Base-by-base conservation (phyloP, 2,329 filamentous ascomycete species). In the Alternaria solani region DNA sequence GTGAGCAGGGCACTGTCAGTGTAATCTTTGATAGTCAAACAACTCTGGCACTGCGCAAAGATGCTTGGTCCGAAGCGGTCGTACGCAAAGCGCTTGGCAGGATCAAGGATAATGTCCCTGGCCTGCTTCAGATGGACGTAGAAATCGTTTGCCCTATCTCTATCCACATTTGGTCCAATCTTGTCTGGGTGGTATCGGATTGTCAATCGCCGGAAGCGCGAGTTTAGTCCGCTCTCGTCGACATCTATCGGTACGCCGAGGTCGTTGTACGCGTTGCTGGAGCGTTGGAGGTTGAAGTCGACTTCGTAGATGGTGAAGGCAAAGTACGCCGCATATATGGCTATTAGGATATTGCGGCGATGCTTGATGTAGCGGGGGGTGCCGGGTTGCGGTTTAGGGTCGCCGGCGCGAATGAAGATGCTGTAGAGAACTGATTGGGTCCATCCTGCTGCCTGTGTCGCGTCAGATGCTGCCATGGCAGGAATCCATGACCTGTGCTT, bases 241-340 rank as follows among this genome's bases (percentile, higher is more conserved):
- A 91, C 90, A 57, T 85, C 78, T 38, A 89, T 84, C 12, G 89
- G 83, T 0, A 97, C 86, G 36, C 88, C 88, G 0, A 99, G 86
- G 64, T 90, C 86, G 47, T 87, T 83, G 81, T 97, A 98, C 81
- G 91, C 97, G 78, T 92, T 89, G 18, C 90, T 88, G 1, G 84
- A 82, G 44, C 85, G 82, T 64, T 88, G 90, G 28, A 97, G 85
- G 64, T 92, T 88, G 81, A 91, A 88, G 84, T 96, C 92, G 72
- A 93, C 91, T 81, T 98, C 94, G 81, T 94, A 95, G 71, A 98
- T 88, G 47, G 93, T 97, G 84, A 97, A 97, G 66, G 90, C 81
- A 38, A 98, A 91, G 81, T 98, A 99, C 62, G 87, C 81, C 49
- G 90, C 83, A 51, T 98, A 90, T 72, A 98, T 92, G 68, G 90